These are phyloP conservation scores for Cyberlindnera euphorbiae DNA, from an alignment of 805 yeast species.

Conservation along the genomic window DNA sequence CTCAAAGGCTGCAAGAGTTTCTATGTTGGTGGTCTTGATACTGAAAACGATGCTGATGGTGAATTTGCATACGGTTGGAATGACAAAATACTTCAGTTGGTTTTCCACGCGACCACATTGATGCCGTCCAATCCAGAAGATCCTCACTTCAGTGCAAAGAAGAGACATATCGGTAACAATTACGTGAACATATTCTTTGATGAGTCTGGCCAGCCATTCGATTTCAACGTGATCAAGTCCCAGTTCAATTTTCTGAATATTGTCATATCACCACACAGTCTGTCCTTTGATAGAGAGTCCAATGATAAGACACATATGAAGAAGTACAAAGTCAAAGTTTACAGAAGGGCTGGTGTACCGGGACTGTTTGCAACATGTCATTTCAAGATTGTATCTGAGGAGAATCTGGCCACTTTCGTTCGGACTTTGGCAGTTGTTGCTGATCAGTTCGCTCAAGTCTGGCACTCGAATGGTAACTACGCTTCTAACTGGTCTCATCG, in stretches of 20 bases:
- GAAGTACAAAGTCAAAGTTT: constrained; percentile 58
- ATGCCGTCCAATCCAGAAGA: constrained; percentile 59
- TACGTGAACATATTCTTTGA: constrained; percentile 78
- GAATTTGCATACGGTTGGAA: constrained; percentile 69
- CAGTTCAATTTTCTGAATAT: constrained; percentile 83
- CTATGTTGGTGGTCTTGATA: constrained; percentile 80
- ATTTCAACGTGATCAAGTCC: constrained; percentile 64
- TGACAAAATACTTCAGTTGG: constrained; percentile 63
- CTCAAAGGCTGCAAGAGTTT: constrained; percentile 48
- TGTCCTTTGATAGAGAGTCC: constrained; percentile 17
- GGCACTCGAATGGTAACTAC: constrained; percentile 59
- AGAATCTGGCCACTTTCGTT: constrained; percentile 56
- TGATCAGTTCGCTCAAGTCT: constrained; percentile 67
- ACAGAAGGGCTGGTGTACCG: constrained; percentile 65
- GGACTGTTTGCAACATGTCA: constrained; percentile 74
- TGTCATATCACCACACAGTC: constrained; percentile 63
- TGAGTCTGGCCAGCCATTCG: constrained; percentile 64
- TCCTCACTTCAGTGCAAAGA: constrained; percentile 46
- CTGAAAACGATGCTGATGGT: constrained; percentile 67
- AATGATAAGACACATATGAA: constrained; percentile 23
- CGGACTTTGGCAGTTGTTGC: constrained; percentile 64
- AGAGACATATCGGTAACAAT: constrained; percentile 83
- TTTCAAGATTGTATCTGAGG: constrained; percentile 61
- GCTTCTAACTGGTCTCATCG: constrained; percentile 67
- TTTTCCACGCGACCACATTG: constrained; percentile 77